Evolutionary conservation across 2,329 filamentous ascomycete genomes (phyloP).

Genomic region (Dryadomyces quercus-mongolicae): DNA sequence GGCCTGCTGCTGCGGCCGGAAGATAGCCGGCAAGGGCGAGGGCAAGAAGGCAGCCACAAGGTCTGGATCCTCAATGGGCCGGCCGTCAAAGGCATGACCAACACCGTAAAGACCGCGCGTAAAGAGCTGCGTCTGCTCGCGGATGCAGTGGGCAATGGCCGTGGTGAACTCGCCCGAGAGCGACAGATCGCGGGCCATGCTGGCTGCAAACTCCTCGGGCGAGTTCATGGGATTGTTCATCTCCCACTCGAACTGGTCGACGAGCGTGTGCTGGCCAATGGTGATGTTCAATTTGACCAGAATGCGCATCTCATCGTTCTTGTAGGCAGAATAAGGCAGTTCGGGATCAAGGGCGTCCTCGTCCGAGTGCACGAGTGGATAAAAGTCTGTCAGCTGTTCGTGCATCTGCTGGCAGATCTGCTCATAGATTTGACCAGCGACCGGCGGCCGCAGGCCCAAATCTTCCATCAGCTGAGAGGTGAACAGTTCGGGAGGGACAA

Average conservation of each 20-base stretch:
- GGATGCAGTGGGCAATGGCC: constrained; percentile 93
- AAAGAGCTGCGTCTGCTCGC: constrained; percentile 90
- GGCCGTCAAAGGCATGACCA: constrained; percentile 88
- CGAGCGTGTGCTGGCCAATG: constrained; percentile 83
- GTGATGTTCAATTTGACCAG: constrained; percentile 95
- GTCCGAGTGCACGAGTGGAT: constrained; percentile 80
- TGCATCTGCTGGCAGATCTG: constrained; percentile 58
- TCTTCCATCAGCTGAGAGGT: constrained; percentile 86
- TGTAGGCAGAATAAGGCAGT: constrained; percentile 84
- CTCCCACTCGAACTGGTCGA: constrained; percentile 99
- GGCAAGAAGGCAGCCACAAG: constrained; percentile 75
- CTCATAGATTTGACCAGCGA: constrained; percentile 49
- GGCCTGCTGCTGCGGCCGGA: constrained; percentile 81
- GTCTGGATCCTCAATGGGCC: constrained; percentile 85
- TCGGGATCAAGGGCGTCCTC: constrained; percentile 85
- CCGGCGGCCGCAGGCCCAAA: constrained; percentile 64
- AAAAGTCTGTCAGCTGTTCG: constrained; percentile 87
- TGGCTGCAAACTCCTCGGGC: constrained; percentile 83
- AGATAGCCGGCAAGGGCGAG: constrained; percentile 69
- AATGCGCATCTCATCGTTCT: constrained; percentile 98
- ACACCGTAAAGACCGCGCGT: constrained; percentile 87
- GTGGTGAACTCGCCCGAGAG: constrained; percentile 93
- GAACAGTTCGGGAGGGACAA: constrained; percentile 69
- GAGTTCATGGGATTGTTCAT: constrained; percentile 92
- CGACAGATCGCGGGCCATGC: constrained; percentile 82